A percentile compares a stretch with the other conserved stretches of the same genome.
phyloP scores from a whole-genome alignment of 2,329 filamentous ascomycete species.

The Botrytis fragariae region DNA sequence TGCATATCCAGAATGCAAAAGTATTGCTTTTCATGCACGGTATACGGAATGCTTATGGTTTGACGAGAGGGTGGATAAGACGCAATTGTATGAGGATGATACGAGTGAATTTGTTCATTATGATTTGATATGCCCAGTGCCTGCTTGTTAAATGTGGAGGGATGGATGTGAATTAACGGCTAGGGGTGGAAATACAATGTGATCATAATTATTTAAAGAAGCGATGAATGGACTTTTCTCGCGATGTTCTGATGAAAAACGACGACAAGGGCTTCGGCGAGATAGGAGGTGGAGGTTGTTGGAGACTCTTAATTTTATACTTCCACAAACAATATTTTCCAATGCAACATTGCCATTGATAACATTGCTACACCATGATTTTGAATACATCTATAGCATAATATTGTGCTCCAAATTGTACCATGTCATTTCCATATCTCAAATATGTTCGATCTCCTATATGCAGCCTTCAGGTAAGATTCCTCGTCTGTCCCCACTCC shows the following conservation, averaged over 20 bases:
- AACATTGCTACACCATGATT: background rate
- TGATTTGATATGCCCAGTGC: constrained; percentile 16
- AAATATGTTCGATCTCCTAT: background rate
- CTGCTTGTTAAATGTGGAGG: background rate
- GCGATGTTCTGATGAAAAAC: background rate
- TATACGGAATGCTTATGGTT: constrained; percentile 18
- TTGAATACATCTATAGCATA: background rate
- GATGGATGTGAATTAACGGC: too few relatives aligned
- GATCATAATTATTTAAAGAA: background rate
- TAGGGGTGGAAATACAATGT: too few relatives aligned
- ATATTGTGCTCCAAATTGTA: background rate
- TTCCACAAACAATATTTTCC: background rate
- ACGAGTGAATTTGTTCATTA: constrained; percentile 18
- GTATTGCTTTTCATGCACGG: constrained; percentile 6
- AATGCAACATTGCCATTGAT: background rate
- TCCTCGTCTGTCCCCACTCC: background rate
- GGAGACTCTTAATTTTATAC: background rate
- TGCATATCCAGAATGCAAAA: constrained; percentile 12
- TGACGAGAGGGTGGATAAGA: background rate
- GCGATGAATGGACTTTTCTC: background rate
- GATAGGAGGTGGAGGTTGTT: background rate
- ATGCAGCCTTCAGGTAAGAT: background rate
- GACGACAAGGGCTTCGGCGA: background rate
- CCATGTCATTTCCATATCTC: background rate
- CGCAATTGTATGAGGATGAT: constrained; percentile 16